Percentiles rank a stretch among this genome's conserved stretches.
These are phyloP conservation scores for Immersiella caudata DNA, from an alignment of 495 filamentous ascomycete genomes.

Conservation along the genomic window DNA sequence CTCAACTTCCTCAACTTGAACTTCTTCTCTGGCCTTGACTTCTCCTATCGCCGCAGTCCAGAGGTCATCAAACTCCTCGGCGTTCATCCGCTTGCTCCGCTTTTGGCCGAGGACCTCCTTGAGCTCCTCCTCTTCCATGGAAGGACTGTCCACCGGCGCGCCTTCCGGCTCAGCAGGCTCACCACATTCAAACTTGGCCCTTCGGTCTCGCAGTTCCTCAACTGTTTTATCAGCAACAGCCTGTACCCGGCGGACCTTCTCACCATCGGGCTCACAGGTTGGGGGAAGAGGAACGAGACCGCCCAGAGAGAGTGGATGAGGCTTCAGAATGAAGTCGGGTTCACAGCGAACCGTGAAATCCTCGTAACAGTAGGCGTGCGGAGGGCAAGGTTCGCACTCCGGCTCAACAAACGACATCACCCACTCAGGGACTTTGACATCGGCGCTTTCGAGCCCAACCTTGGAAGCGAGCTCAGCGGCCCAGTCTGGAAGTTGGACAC, in stretches of 20 bases:
- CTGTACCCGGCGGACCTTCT: constrained; percentile 84
- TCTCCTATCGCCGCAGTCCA: constrained; percentile 88
- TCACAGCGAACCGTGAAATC: constrained; percentile 79
- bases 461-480: constrained; percentile 40
- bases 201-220: constrained; percentile 80
- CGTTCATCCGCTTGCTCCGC: constrained; percentile 74
- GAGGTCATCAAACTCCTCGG: constrained; percentile 89
- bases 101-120: constrained; percentile 74
- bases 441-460: constrained; percentile 41
- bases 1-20: constrained; percentile 65
- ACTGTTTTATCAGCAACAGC: constrained; percentile 85
- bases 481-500: constrained; percentile 51
- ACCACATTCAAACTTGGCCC: constrained; percentile 89
- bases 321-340: constrained; percentile 79
- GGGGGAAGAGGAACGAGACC: constrained; percentile 84
- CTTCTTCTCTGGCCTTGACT: constrained; percentile 78
- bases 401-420: constrained; percentile 68
- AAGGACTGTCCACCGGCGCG: constrained; percentile 57
- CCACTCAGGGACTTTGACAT: constrained; percentile 55
- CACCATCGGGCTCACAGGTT: constrained; percentile 92
- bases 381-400: constrained; percentile 87
- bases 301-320: constrained; percentile 80
- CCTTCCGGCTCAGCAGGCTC: constrained; percentile 67
- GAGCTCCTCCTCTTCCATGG: constrained; percentile 73
- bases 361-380: constrained; percentile 85